Base-by-base conservation (phyloP, 371 early-diverging fungal genomes). In the Encephalitozoon cuniculi region DNA sequence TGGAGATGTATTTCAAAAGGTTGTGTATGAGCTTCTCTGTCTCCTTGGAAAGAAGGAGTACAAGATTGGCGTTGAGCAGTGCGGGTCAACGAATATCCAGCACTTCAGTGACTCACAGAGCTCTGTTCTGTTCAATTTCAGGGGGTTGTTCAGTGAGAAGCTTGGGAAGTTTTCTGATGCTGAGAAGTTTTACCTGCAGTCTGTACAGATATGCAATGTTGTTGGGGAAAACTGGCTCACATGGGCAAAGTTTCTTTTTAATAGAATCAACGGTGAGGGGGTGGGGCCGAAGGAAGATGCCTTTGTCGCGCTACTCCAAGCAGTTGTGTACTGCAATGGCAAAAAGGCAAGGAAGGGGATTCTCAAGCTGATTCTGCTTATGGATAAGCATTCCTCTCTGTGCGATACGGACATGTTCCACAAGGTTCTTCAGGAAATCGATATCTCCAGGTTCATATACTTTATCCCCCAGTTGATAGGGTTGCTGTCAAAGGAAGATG, bases 1-100 rank as follows among this genome's bases (percentile, higher is more conserved):
- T 26, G 30, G 73, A 25, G 83, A 83, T 77, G 81, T 79, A 3
- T 83, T 73, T 59, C 39, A 75, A 32, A 83, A 83, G 43, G 55
- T 83, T 32, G 72, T 76, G 32, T 64, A 75, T 51, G 80, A 82
- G 49, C 52, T 78, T 2, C 71, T 79, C 69, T 80, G 80, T 55
- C 76, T 77, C 44, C 53, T 75, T 46, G 71, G 72, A 32, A 78
- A 72, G 76, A 66, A 78, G 26, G 76, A 79, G 52, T 74, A 75
- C 44, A 66, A 70, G 34, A 65, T 71, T 25, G 82, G 80, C 4
- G 37, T 75, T 15, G 82, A 82, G n/a, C 55, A 77, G 12, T 74
- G 76, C 2, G 75, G 71, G 63, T 69, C 74, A 53, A 70, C 82
- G 0, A 82, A 82, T 64, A 54, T 82, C 30, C 76, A 75, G 37